A percentile compares a stretch with the other conserved stretches of the same genome.
Evolutionary conservation across 2,329 filamentous ascomycete genomes (phyloP).

Genomic region (Juglanconis juglandina): DNA sequence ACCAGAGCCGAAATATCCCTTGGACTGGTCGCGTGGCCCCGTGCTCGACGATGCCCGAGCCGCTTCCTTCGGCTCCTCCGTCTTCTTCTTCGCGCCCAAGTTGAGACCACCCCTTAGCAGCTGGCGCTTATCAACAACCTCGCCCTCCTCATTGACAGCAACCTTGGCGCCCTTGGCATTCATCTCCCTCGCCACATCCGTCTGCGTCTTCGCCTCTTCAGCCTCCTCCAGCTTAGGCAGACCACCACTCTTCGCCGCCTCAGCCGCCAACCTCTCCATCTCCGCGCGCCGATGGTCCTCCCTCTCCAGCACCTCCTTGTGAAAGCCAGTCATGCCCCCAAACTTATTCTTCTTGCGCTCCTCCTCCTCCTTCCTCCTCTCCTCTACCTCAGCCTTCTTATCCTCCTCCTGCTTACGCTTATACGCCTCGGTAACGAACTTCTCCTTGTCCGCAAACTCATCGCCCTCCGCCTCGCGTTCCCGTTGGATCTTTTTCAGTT

Average conservation of each 20-base stretch:
- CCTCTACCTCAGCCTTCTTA: slow-evolving; percentile 65
- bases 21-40: slow-evolving; percentile 26
- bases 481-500: slow-evolving; percentile 74
- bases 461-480: slow-evolving; percentile 79
- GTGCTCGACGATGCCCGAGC: slow-evolving; percentile 26
- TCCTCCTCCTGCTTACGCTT: slow-evolving; percentile 78
- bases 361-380: slow-evolving; percentile 61
- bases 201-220: slow-evolving; percentile 51
- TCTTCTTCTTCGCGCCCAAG: slow-evolving; percentile 60
- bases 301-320: slow-evolving; percentile 68
- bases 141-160: slow-evolving; percentile 75
- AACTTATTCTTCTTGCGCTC: slow-evolving; percentile 62
- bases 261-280: slow-evolving; percentile 64
- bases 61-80: slow-evolving; percentile 33
- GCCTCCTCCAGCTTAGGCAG: slow-evolving; percentile 29
- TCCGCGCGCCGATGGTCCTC: slow-evolving; percentile 69
- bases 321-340: slow-evolving; percentile 75
- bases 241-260: slow-evolving; percentile 42
- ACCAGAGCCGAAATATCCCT: slow-evolving; percentile 41
- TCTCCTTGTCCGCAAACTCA: slow-evolving; percentile 77
- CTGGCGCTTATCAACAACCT: slow-evolving; percentile 81
- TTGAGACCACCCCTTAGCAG: slow-evolving; percentile 74
- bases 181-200: slow-evolving; percentile 64
- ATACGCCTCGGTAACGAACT: slow-evolving; percentile 81
- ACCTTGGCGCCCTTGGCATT: slow-evolving; percentile 60